A percentile compares a stretch with the other conserved stretches of the same genome.
Evolutionary conservation across 257 asterid species (phyloP).

Genomic region (Solanum dulcamara): DNA sequence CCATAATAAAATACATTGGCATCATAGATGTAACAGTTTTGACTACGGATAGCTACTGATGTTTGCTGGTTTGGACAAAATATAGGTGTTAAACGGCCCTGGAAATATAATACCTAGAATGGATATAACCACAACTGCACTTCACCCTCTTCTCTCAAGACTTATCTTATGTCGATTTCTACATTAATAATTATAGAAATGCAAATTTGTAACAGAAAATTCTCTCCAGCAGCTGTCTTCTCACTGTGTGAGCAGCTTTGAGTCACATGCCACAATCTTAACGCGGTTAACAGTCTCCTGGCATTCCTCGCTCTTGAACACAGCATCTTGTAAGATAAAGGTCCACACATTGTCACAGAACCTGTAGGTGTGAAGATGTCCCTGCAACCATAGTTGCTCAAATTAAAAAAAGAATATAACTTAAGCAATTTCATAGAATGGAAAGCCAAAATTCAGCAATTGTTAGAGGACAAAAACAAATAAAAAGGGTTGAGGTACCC

Average conservation of each 20-base stretch:
- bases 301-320: conserved; percentile 64
- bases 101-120: conserved; percentile 9
- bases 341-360: conserved; percentile 97
- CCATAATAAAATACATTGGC: not conserved
- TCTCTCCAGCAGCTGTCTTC: not conserved
- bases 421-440: not conserved
- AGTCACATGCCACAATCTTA: conserved; percentile 90
- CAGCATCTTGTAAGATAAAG: conserved; percentile 81
- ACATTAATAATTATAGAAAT: conserved; percentile 7
- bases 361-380: conserved; percentile 93
- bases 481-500: not conserved
- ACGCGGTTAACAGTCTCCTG: conserved; percentile 55
- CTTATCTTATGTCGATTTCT: not conserved
- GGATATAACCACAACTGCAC: conserved; percentile 1
- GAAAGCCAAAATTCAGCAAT: not conserved
- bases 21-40: not conserved
- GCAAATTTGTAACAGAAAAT: not conserved
- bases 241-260: conserved; percentile 77
- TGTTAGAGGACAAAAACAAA: not conserved
- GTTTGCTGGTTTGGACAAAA: not conserved
- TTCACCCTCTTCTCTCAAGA: not conserved
- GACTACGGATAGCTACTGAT: not conserved
- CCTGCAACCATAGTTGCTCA: conserved; percentile 31
- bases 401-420: not conserved
- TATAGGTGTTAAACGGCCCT: not conserved